Evolutionary conservation across 108 stramenopile species (phyloP).

Genomic region (Asterionellopsis glacialis): DNA sequence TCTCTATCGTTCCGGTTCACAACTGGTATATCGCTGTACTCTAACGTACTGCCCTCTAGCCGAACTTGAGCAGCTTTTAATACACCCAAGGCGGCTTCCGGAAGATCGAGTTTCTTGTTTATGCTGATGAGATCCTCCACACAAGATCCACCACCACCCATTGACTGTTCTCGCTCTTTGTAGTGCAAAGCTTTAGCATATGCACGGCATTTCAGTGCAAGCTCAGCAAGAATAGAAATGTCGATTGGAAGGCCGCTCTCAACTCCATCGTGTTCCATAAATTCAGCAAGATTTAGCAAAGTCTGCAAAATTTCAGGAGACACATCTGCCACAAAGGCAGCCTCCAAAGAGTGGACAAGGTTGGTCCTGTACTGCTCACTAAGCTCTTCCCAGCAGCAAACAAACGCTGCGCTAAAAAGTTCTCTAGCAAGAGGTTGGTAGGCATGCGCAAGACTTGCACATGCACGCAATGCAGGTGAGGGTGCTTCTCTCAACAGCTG

Average conservation of each 20-base stretch:
- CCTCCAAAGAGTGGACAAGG: slow-evolving; percentile 82
- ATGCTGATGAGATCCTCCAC: slow-evolving; percentile 94
- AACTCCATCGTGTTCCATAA: slow-evolving; percentile 93
- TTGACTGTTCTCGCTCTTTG: slow-evolving; percentile 89
- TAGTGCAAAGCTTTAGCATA: slow-evolving; percentile 96
- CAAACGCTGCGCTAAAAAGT: slow-evolving; percentile 96
- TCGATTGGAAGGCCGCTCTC: slow-evolving; percentile 91
- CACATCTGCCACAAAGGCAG: slow-evolving; percentile 84
- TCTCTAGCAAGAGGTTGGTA: slow-evolving; percentile 94
- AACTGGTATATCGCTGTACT: not conserved
- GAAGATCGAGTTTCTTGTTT: slow-evolving; percentile 95
- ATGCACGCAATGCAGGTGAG: slow-evolving; percentile 87
- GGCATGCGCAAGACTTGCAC: slow-evolving; percentile 88
- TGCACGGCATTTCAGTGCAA: slow-evolving; percentile 93
- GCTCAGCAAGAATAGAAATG: slow-evolving; percentile 81
- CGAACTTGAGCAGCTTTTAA: slow-evolving; percentile 85
- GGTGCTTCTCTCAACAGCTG: slow-evolving; percentile 95
- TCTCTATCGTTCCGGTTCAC: slow-evolving; percentile 6
- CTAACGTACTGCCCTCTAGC: slow-evolving; percentile 25
- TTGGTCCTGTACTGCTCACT: slow-evolving; percentile 57
- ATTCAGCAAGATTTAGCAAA: slow-evolving; percentile 96
- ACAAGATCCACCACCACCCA: slow-evolving; percentile 47
- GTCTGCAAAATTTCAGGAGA: slow-evolving; percentile 91
- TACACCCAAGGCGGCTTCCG: slow-evolving; percentile 94
- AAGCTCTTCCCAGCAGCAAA: slow-evolving; percentile 93